Conservation (phyloP, 1,284 basidiomycete genomes). For the Austroboletus novae-zelandiae region DNA sequence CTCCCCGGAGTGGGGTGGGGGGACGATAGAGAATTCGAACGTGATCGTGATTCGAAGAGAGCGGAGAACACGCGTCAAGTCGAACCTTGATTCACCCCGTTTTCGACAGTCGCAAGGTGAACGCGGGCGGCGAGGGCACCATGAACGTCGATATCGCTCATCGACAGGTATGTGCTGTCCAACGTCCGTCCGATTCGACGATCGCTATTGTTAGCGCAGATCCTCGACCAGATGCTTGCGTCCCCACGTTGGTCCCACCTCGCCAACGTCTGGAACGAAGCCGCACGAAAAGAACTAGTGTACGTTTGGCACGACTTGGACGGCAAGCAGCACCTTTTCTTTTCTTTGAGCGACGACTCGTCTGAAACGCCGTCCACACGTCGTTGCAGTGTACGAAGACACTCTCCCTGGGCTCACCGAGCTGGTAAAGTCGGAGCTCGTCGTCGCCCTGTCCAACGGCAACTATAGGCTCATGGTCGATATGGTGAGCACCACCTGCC, state of each 20-base stretch:
- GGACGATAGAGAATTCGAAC: no score
- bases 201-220: constrained; percentile 34
- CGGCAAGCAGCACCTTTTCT: constrained; percentile 31
- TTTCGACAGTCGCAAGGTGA: constrained; percentile 30
- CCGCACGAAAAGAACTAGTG: constrained; percentile 43
- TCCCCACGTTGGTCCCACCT: constrained; percentile 48
- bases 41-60: no score
- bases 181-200: neutral
- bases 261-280: constrained; percentile 41
- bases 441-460: constrained; percentile 61
- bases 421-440: constrained; percentile 50
- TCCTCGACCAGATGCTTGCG: constrained; percentile 53
- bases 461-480: constrained; percentile 59
- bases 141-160: constrained; percentile 56
- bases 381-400: constrained; percentile 55
- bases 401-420: constrained; percentile 44
- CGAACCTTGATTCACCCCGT: no score
- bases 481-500: constrained; percentile 41
- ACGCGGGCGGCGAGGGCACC: constrained; percentile 45
- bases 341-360: neutral
- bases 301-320: constrained; percentile 55
- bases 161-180: constrained; percentile 40
- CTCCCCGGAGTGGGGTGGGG: no score
- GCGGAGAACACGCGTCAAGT: no score
- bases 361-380: neutral